Conservation (phyloP, 495 filamentous ascomycete genomes). For the Aspergillus egyptiacus region DNA sequence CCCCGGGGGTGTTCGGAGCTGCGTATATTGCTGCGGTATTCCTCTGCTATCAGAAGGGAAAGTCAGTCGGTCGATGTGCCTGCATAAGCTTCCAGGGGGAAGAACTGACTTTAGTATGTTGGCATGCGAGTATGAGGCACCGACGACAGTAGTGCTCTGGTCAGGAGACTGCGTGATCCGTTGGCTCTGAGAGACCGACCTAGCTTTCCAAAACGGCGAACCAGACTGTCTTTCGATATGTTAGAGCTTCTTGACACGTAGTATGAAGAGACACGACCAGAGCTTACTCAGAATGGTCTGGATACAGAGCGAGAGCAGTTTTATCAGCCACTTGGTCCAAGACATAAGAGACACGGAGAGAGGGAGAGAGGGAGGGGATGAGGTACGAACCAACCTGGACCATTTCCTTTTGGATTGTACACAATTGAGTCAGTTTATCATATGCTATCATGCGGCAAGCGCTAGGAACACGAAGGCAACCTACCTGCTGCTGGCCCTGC, state of each 20-base stretch:
- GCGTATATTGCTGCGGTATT: conserved; percentile 45
- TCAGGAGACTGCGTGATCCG: conserved; percentile 51
- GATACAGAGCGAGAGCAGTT: conserved; percentile 19
- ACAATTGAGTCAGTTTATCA: conserved; percentile 15
- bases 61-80: conserved; percentile 15
- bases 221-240: conserved; percentile 51
- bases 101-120: conserved; percentile 80
- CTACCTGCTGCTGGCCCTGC: conserved; percentile 69
- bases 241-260: not conserved
- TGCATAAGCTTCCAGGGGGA: not conserved
- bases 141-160: conserved; percentile 74
- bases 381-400: conserved; percentile 90
- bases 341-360: conserved; percentile 15
- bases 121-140: conserved; percentile 93
- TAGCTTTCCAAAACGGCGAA: conserved; percentile 87
- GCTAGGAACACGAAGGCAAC: conserved; percentile 17
- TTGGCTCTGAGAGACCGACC: conserved; percentile 37
- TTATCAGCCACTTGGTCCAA: conserved; percentile 21
- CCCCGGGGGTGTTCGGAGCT: conserved; percentile 58
- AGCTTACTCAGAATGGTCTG: conserved; percentile 51
- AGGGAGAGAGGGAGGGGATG: too few relatives aligned
- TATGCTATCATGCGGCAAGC: too few relatives aligned
- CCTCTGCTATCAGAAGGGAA: conserved; percentile 36
- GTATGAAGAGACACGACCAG: not conserved
- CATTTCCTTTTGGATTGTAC: conserved; percentile 70